Base-by-base conservation (phyloP, 768 basidiomycete species). In the Collybia mongolica region DNA sequence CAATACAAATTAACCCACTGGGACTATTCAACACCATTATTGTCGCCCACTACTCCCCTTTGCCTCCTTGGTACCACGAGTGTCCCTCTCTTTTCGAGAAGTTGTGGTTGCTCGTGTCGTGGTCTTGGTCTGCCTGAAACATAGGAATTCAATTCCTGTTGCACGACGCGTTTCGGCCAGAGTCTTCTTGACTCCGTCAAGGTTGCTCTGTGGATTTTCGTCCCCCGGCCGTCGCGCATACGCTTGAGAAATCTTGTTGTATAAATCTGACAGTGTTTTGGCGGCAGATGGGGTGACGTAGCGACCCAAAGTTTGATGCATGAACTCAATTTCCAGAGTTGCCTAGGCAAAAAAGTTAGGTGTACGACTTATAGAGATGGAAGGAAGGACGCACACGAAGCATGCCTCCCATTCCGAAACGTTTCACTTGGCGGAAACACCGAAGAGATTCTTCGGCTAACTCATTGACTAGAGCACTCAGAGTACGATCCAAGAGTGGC, bases 321-420 rank as follows among this genome's bases (percentile, higher is more conserved):
- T 86, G 73, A 98, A 98, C 71, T 98, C 97, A 57, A 98, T 97
- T 68, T 98, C 96, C 22, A 99, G 84, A 4, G 97, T 98, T 12
- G 97, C 97, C 94, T 98, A 65, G 20, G 29, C 32, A 36, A 39
- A 48, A 38, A 20, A 53, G 57, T 11, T 56, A 15, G 42, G 51
- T 41, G 45, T 23, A n/a, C 35, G 19, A 26, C 1, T 39, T n/a
- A n/a, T n/a, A n/a, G n/a, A n/a, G 32, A 35, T 17, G 36, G 38
- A 32, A 32, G 37, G 28, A 23, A 40, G 35, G 22, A 76, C 88
- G 52, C 65, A 97, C 95, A 42, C 92, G 83, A 39, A 99, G 78
- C 97, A 98, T 98, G 7, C 97, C 97, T 24, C 97, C 97, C 87
- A 98, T 97, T 15, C 95, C 94, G 62, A 97, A 98, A 43, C 86